Evolutionary conservation across 306 rosid genomes (phyloP).

Genomic region (Ziziphus jujuba): DNA sequence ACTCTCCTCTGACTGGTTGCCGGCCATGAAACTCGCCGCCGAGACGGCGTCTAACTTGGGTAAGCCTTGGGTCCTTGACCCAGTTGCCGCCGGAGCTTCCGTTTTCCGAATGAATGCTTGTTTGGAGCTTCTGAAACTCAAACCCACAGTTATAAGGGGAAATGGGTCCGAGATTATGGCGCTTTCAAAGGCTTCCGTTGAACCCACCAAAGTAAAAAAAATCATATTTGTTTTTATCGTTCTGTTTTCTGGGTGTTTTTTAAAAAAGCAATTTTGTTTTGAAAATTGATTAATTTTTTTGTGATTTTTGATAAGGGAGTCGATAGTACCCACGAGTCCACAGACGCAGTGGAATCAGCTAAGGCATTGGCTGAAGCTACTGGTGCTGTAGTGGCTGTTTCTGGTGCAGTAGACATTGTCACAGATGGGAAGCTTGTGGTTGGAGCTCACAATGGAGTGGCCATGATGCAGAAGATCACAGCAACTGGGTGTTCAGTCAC

Average conservation of each 20-base stretch:
- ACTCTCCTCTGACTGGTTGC: constrained; percentile 62
- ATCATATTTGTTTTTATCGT: not conserved
- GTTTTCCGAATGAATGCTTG: constrained; percentile 64
- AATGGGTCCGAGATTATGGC: constrained; percentile 82
- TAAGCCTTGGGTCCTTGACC: constrained; percentile 88
- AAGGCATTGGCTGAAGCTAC: constrained; percentile 63
- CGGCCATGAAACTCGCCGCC: constrained; percentile 70
- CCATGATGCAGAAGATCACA: constrained; percentile 83
- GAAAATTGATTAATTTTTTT: not conserved
- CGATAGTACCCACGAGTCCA: constrained; percentile 73
- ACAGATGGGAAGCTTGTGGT: constrained; percentile 75
- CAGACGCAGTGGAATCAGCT: constrained; percentile 81
- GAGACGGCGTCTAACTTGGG: constrained; percentile 28
- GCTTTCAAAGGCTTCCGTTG: constrained; percentile 45
- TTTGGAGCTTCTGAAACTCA: constrained; percentile 50
- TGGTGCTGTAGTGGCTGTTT: constrained; percentile 78
- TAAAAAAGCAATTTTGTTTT: not conserved
- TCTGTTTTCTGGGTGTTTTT: not conserved
- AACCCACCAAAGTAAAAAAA: constrained; percentile 44
- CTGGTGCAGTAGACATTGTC: constrained; percentile 81
- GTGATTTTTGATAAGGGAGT: constrained; percentile 46
- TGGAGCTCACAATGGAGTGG: constrained; percentile 85
- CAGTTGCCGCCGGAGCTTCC: constrained; percentile 80
- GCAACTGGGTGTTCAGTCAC: constrained; percentile 93
- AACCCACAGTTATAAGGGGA: constrained; percentile 73